A percentile compares a stretch with the other conserved stretches of the same genome.
Conservation (phyloP, 2,329 filamentous ascomycete genomes). For the Gremmenia infestans region DNA sequence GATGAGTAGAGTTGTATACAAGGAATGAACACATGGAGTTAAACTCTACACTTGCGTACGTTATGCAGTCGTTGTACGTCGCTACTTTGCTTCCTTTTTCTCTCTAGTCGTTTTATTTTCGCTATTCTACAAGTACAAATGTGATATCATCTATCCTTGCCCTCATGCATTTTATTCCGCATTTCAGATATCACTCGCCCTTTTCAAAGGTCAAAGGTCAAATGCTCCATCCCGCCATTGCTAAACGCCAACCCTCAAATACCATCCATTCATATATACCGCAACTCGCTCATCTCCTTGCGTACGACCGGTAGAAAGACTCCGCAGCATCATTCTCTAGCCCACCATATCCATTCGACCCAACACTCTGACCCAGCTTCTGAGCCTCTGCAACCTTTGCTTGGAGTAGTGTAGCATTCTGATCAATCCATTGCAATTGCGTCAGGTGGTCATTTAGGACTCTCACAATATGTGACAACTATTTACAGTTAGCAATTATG, state of each 20-base stretch:
- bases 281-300: slow-evolving; percentile 51
- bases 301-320: slow-evolving; percentile 86
- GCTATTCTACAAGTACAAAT: slow-evolving; percentile 15
- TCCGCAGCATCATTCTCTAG: slow-evolving; percentile 70
- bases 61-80: not conserved
- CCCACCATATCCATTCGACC: slow-evolving; percentile 48
- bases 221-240: slow-evolving; percentile 10
- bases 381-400: slow-evolving; percentile 78
- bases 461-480: slow-evolving; percentile 92
- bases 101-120: not conserved
- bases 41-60: slow-evolving; percentile 2
- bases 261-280: not conserved
- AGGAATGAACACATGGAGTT: not conserved
- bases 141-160: not conserved
- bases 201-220: slow-evolving; percentile 16
- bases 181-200: slow-evolving; percentile 8
- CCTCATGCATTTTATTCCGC: not conserved
- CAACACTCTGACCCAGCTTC: slow-evolving; percentile 64
- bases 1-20: not conserved
- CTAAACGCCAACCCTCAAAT: slow-evolving; percentile 23
- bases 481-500: slow-evolving; percentile 5
- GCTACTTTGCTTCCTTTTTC: not conserved
- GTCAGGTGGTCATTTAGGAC: slow-evolving; percentile 90
- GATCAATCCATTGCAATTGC: slow-evolving; percentile 90
- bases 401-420: slow-evolving; percentile 74